Percentiles rank a stretch among this genome's conserved stretches.
Evolutionary conservation across 1,284 basidiomycete species (phyloP).

Genomic region (Leccinum pallidistipes): DNA sequence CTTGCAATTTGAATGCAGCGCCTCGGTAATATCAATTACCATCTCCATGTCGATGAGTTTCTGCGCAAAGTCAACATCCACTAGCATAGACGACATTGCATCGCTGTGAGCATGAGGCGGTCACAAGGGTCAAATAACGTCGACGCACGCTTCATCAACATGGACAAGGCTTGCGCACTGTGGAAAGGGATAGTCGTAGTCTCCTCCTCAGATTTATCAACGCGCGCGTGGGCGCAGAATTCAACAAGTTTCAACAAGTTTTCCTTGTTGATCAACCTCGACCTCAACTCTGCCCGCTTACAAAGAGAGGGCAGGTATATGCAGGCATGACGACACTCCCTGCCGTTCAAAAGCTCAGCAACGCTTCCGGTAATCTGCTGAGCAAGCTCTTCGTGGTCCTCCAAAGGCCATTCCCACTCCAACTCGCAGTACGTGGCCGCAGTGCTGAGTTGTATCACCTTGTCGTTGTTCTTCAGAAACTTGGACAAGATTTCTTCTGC

Average conservation of each 20-base stretch:
- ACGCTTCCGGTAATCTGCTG: constrained; percentile 16
- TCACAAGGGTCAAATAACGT: not conserved
- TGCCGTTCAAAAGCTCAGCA: constrained; percentile 11
- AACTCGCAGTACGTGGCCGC: constrained; percentile 30
- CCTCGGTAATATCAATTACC: constrained; percentile 23
- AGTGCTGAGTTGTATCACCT: constrained; percentile 23
- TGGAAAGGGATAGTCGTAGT: constrained; percentile 25
- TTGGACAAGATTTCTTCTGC: constrained; percentile 11
- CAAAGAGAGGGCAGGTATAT: constrained; percentile 32
- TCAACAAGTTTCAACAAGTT: constrained; percentile 22
- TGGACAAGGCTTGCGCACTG: constrained; percentile 29
- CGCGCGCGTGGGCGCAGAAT: constrained; percentile 16
- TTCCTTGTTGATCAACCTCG: constrained; percentile 17
- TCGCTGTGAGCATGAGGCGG: not conserved
- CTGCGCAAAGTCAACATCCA: constrained; percentile 12
- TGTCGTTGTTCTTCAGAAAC: constrained; percentile 18
- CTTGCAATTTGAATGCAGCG: constrained; percentile 22
- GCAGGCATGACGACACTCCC: constrained; percentile 25
- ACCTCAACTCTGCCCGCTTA: constrained; percentile 18
- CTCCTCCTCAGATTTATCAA: constrained; percentile 17
- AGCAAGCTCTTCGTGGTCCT: constrained; percentile 6
- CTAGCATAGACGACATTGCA: constrained; percentile 9
- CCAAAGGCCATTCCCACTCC: constrained; percentile 19
- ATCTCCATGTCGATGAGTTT: constrained; percentile 16
- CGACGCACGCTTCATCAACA: constrained; percentile 27